A percentile compares a stretch with the other conserved stretches of the same genome.
Conservation (phyloP, 2,329 filamentous ascomycete genomes). For the Penicillium sp. region DNA sequence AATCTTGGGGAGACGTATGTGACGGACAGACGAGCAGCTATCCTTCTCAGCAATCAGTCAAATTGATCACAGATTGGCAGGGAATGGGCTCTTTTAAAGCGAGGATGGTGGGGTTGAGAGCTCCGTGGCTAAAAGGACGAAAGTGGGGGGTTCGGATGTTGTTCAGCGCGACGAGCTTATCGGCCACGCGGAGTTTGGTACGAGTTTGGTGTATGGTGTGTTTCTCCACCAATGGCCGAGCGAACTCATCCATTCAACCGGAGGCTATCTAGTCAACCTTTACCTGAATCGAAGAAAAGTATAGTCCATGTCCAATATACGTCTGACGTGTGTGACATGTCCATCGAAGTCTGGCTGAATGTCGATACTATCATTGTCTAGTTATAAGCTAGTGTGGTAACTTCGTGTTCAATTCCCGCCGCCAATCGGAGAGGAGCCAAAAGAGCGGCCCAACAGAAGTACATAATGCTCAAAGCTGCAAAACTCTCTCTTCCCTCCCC, state of each 20-base stretch:
- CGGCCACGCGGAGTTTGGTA: not conserved
- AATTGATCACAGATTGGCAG: not conserved
- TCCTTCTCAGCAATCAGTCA: not conserved
- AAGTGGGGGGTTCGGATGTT: conserved; percentile 2
- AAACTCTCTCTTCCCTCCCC: not conserved
- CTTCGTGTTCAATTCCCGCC: not conserved
- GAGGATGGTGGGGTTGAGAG: conserved; percentile 4
- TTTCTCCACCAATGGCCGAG: conserved; percentile 10
- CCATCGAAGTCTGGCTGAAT: not conserved
- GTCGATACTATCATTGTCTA: not conserved
- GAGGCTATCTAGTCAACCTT: not conserved
- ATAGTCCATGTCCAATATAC: not conserved
- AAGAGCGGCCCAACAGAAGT: not conserved
- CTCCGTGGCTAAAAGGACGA: conserved; percentile 4
- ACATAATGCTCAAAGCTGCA: not conserved
- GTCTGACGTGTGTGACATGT: not conserved
- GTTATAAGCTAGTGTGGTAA: not conserved
- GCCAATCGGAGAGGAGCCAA: not conserved
- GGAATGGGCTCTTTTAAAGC: not conserved
- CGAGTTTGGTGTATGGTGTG: not conserved
- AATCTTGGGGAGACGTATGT: not conserved
- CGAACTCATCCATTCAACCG: not conserved
- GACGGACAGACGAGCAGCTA: not conserved
- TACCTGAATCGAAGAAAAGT: not conserved
- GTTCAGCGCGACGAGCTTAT: conserved; percentile 4